A percentile compares a stretch with the other conserved stretches of the same genome.
These are phyloP conservation scores for Prosopis cineraria DNA, from an alignment of 306 rosid genomes.

Conservation along the genomic window DNA sequence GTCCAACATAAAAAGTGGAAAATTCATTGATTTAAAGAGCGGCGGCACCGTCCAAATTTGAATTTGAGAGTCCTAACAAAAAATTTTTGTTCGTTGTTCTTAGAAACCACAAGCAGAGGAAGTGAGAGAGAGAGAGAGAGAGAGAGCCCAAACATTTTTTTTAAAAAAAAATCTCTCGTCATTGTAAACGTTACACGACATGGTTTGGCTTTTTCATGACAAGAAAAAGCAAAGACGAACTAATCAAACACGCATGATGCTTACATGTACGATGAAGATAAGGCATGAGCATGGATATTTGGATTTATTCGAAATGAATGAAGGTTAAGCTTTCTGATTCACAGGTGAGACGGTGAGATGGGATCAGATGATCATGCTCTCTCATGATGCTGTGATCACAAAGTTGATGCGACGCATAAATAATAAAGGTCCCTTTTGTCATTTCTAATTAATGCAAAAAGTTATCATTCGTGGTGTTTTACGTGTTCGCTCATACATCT, in stretches of 20 bases:
- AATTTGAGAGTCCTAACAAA: neutral
- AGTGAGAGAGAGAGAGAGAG: neutral
- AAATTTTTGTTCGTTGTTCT: neutral
- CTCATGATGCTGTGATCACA: neutral
- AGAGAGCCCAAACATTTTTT: neutral
- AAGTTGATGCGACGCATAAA: constrained; percentile 18
- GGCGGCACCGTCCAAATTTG: neutral
- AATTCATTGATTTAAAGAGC: neutral
- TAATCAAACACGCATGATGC: neutral
- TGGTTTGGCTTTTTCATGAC: constrained; percentile 61
- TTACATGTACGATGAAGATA: neutral
- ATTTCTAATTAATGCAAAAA: constrained; percentile 35
- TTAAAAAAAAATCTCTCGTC: constrained; percentile 11
- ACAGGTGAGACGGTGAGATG: too few relatives aligned
- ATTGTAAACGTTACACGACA: constrained; percentile 65
- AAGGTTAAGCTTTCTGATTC: neutral
- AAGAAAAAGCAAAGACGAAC: neutral
- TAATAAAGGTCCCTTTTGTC: neutral
- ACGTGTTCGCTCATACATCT: too few relatives aligned
- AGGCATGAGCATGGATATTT: neutral
- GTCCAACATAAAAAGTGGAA: too few relatives aligned
- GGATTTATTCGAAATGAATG: neutral
- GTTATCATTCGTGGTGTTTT: neutral
- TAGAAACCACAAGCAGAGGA: constrained; percentile 19
- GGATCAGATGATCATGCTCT: neutral